Percentiles rank a stretch among this genome's conserved stretches.
Conservation (phyloP, 495 filamentous ascomycete genomes). For the Talaromyces trachyspermus region DNA sequence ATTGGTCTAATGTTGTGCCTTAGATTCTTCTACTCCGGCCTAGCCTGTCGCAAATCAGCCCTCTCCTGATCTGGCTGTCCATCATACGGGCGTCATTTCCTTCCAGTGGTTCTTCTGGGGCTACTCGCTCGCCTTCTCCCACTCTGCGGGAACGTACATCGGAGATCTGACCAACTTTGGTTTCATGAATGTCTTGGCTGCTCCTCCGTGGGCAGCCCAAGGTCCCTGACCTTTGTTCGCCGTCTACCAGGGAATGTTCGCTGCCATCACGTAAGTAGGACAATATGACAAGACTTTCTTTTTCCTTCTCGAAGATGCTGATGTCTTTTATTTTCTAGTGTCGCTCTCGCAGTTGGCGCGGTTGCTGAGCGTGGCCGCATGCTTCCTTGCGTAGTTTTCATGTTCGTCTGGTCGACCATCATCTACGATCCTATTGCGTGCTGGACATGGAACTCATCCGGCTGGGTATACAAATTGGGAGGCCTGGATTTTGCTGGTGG, state of each 20-base stretch:
- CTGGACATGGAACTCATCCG: conserved; percentile 92
- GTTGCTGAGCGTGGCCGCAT: conserved; percentile 91
- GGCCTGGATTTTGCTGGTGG: conserved; percentile 95
- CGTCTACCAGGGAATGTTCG: conserved; percentile 98
- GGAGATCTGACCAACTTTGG: conserved; percentile 84
- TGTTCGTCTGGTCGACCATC: conserved; percentile 92
- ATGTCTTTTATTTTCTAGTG: conserved; percentile 34
- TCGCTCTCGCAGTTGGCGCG: conserved; percentile 86
- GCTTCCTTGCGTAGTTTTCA: conserved; percentile 89
- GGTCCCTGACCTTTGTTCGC: conserved; percentile 89
- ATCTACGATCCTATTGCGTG: conserved; percentile 95
- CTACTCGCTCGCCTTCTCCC: conserved; percentile 88
- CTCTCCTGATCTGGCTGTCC: conserved; percentile 95
- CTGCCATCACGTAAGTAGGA: conserved; percentile 70
- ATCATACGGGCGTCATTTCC: conserved; percentile 82
- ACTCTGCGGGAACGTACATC: conserved; percentile 73
- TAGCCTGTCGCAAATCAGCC: conserved; percentile 93
- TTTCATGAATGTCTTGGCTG: conserved; percentile 69
- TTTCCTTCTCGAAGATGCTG: not conserved
- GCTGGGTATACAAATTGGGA: conserved; percentile 79
- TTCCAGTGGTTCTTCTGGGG: conserved; percentile 99
- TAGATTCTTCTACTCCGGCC: conserved; percentile 95
- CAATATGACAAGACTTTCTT: no score
- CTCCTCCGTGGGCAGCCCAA: conserved; percentile 71
- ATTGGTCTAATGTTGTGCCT: not conserved